Evolutionary conservation across 2,329 filamentous ascomycete species (phyloP).

Genomic region (Calonectria leucothoes): DNA sequence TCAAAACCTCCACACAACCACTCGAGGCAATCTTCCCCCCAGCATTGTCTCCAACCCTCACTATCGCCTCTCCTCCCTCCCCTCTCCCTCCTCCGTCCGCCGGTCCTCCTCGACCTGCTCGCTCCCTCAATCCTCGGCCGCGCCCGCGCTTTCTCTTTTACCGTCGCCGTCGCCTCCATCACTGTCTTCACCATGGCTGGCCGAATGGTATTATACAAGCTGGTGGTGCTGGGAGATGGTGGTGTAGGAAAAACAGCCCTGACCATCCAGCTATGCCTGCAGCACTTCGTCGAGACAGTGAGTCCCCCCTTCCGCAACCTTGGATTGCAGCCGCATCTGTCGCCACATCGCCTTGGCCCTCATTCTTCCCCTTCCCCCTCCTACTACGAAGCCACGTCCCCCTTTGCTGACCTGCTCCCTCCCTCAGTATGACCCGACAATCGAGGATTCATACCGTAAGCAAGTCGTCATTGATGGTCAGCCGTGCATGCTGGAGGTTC

Average conservation of each 20-base stretch:
- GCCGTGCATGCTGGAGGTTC: constrained; percentile 96
- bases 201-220: constrained; percentile 95
- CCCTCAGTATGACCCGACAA: constrained; percentile 82
- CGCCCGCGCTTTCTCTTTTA: constrained; percentile 27
- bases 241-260: constrained; percentile 94
- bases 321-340: not conserved
- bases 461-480: constrained; percentile 94
- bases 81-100: constrained; percentile 29
- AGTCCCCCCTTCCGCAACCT: constrained; percentile 46
- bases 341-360: constrained; percentile 14
- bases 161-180: constrained; percentile 34
- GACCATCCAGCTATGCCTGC: constrained; percentile 95
- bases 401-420: constrained; percentile 29
- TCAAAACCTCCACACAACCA: constrained; percentile 9
- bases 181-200: constrained; percentile 77
- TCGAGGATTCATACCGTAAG: constrained; percentile 89
- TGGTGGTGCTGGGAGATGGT: constrained; percentile 95
- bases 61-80: constrained; percentile 25
- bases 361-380: not conserved
- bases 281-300: constrained; percentile 97
- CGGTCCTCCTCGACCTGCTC: constrained; percentile 27
- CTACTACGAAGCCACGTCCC: not conserved
- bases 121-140: constrained; percentile 18
- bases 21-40: constrained; percentile 13
- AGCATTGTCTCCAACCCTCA: constrained; percentile 35